A percentile compares a stretch with the other conserved stretches of the same genome.
Conservation (phyloP, 1,284 basidiomycete genomes). For the Athelia psychrophila region DNA sequence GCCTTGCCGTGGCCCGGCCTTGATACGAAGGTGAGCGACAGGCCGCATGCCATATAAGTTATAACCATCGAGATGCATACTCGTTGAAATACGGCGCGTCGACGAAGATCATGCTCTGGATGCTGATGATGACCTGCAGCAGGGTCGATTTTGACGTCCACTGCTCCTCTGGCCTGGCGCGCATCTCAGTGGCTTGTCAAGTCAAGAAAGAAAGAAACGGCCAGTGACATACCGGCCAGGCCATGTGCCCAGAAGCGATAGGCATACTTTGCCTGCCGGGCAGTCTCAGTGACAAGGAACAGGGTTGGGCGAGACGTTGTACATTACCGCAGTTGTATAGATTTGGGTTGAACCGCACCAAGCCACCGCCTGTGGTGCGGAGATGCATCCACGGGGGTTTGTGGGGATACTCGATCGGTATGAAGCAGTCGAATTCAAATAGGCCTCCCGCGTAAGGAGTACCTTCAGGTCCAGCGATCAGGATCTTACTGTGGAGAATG, state of each 20-base stretch:
- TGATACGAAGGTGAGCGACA: constrained; percentile 1
- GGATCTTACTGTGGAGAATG: constrained; percentile 37
- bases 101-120: constrained; percentile 57
- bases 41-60: too few species aligned
- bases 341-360: constrained; percentile 53
- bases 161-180: constrained; percentile 46
- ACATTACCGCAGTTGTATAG: constrained; percentile 40
- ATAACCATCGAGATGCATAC: too few species aligned
- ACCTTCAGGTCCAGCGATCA: constrained; percentile 54
- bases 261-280: constrained; percentile 37
- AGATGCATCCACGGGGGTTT: constrained; percentile 44
- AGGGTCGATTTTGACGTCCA: constrained; percentile 52
- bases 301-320: too few species aligned
- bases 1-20: constrained; percentile 47
- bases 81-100: constrained; percentile 58
- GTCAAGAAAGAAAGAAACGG: constrained; percentile 1
- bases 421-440: constrained; percentile 57
- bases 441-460: constrained; percentile 53
- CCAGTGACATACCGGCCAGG: constrained; percentile 43
- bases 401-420: constrained; percentile 48
- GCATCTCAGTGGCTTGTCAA: constrained; percentile 2
- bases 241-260: constrained; percentile 54
- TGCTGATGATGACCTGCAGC: constrained; percentile 52
- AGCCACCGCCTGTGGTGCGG: constrained; percentile 48
- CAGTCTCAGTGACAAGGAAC: too few species aligned